Evolutionary conservation across 192 early-diverging fungal genomes (phyloP).

Genomic region (Helicostylum pulchrum): DNA sequence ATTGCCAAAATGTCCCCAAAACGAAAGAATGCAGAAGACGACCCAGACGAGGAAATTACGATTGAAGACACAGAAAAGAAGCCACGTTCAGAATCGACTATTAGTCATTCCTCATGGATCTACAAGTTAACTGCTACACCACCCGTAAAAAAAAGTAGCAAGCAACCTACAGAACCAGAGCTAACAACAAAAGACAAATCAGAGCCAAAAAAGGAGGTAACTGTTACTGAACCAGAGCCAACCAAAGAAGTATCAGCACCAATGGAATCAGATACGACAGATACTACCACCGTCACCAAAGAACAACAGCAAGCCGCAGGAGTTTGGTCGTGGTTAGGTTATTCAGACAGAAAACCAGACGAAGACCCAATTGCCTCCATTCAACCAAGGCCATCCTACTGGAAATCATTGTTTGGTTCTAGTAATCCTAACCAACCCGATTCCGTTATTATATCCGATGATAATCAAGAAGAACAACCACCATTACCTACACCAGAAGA

Average conservation of each 20-base stretch:
- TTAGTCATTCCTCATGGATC: slow-evolving; percentile 11
- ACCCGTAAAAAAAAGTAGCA: neutral
- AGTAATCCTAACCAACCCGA: neutral
- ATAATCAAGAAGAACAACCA: neutral
- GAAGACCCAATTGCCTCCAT: neutral
- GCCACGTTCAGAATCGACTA: neutral
- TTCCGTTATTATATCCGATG: slow-evolving; percentile 14
- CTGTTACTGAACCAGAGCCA: neutral
- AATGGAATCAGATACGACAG: too few species aligned
- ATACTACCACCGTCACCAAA: neutral
- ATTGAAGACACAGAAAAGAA: neutral
- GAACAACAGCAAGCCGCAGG: neutral
- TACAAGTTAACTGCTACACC: neutral
- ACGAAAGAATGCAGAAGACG: neutral
- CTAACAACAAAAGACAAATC: neutral
- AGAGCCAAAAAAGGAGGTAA: neutral
- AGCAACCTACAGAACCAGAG: neutral
- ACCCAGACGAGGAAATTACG: too few species aligned
- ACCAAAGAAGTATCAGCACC: too few species aligned
- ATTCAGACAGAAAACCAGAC: neutral
- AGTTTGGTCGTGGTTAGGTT: slow-evolving; percentile 8
- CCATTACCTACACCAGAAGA: neutral
- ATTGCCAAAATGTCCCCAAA: neutral
- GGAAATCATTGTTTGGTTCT: slow-evolving; percentile 9
- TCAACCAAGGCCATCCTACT: slow-evolving; percentile 7